Conservation (phyloP, 2,329 filamentous ascomycete species). For the Penicillium sp. region DNA sequence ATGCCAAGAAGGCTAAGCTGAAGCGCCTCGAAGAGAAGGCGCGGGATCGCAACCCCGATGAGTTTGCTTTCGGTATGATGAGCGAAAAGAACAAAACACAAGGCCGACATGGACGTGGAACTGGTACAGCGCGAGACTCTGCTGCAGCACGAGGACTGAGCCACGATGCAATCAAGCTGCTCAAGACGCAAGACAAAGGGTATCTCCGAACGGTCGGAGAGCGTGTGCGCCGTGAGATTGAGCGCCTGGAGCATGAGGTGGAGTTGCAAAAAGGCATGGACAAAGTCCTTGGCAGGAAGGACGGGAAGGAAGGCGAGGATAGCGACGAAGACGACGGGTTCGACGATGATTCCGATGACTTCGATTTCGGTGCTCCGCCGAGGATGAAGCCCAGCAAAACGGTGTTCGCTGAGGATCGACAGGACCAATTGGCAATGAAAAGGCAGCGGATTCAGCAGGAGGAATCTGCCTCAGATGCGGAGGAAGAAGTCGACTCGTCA, state of each 20-base stretch:
- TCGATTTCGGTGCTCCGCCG: slow-evolving; percentile 22
- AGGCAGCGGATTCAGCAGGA: slow-evolving; percentile 21
- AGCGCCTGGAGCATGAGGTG: slow-evolving; percentile 48
- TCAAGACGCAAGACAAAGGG: slow-evolving; percentile 63
- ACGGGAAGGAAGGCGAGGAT: slow-evolving; percentile 23
- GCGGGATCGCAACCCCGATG: slow-evolving; percentile 60
- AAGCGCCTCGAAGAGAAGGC: slow-evolving; percentile 58
- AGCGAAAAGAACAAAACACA: slow-evolving; percentile 43
- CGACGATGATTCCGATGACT: slow-evolving; percentile 23
- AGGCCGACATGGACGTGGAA: slow-evolving; percentile 38
- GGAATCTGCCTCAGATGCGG: slow-evolving; percentile 21
- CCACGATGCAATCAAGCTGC: slow-evolving; percentile 57
- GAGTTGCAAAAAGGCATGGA: slow-evolving; percentile 41
- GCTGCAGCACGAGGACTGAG: slow-evolving; percentile 45
- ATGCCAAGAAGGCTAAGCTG: slow-evolving; percentile 58
- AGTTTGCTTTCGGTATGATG: slow-evolving; percentile 65
- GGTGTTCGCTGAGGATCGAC: slow-evolving; percentile 41
- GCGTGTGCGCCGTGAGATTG: slow-evolving; percentile 52
- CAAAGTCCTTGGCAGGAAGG: slow-evolving; percentile 26
- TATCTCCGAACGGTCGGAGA: slow-evolving; percentile 59
- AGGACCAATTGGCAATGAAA: slow-evolving; percentile 33
- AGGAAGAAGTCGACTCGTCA: slow-evolving; percentile 23
- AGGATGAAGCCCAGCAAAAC: slow-evolving; percentile 32
- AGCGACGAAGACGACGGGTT: slow-evolving; percentile 24
- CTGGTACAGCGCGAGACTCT: slow-evolving; percentile 41